Percentiles rank a stretch among this genome's conserved stretches.
Evolutionary conservation across 2,329 filamentous ascomycete species (phyloP).

Genomic region (Trichocomaceae sp.): DNA sequence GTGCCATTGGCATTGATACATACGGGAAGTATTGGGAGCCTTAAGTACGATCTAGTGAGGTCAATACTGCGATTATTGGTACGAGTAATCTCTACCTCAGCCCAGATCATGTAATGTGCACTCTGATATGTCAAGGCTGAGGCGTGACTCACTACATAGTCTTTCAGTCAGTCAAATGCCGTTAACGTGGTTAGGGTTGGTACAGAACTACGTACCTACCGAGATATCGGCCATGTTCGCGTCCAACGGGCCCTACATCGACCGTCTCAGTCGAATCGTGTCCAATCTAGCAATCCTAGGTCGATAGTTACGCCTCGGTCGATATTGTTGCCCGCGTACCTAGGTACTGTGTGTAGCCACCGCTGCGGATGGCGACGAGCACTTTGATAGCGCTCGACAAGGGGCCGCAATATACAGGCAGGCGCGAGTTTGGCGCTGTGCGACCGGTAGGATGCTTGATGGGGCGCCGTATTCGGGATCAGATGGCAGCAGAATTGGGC

Average conservation of each 20-base stretch:
- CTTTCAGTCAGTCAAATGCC: no score
- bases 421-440: constrained; percentile 43
- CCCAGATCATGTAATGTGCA: constrained; percentile 31
- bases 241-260: no score
- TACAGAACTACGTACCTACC: no score
- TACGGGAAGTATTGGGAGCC: constrained; percentile 34
- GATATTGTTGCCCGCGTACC: no score
- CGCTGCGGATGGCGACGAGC: constrained; percentile 70
- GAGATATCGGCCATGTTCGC: no score
- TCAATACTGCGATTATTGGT: constrained; percentile 18
- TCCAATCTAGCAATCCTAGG: no score
- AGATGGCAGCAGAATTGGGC: no score
- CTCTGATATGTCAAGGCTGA: constrained; percentile 49
- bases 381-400: constrained; percentile 73
- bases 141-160: no score
- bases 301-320: no score
- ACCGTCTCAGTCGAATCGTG: no score
- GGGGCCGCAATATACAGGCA: constrained; percentile 65
- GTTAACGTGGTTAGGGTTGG: no score
- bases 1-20: constrained; percentile 31
- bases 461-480: no score
- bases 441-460: constrained; percentile 18
- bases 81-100: constrained; percentile 22
- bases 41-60: constrained; percentile 26
- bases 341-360: background rate